A percentile compares a stretch with the other conserved stretches of the same genome.
Conservation (phyloP, 2,329 filamentous ascomycete species). For the Alternaria incomplexa region DNA sequence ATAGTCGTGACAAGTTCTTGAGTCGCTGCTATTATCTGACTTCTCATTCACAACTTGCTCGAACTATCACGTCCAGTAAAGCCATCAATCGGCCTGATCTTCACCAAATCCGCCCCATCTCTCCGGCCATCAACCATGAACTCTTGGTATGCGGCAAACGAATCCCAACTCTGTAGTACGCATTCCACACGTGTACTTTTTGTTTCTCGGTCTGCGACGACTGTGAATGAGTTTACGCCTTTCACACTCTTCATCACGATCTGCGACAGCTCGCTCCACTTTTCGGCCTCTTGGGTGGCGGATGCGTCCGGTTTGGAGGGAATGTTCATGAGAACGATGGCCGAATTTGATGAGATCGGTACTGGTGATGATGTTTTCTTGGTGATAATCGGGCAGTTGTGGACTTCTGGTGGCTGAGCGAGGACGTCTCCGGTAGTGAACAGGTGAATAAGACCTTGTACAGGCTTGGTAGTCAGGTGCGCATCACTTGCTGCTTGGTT, state of each 20-base stretch:
- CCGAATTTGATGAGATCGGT: conserved; percentile 7
- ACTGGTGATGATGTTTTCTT: conserved; percentile 6
- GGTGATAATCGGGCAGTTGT: conserved; percentile 11
- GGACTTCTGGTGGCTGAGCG: conserved; percentile 26
- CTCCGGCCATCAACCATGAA: conserved; percentile 6
- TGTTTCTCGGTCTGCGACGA: conserved; percentile 18
- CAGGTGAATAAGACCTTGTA: conserved; percentile 30
- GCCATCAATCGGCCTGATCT: conserved; percentile 23
- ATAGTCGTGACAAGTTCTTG: neutral
- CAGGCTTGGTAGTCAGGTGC: conserved; percentile 26
- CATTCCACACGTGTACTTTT: conserved; percentile 17
- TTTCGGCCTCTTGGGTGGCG: conserved; percentile 1
- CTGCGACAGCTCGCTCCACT: conserved; percentile 11
- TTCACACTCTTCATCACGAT: conserved; percentile 9
- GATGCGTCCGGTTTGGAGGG: conserved; percentile 10
- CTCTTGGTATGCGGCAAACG: conserved; percentile 16
- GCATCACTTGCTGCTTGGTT: conserved; percentile 27
- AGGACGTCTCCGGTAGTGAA: conserved; percentile 29
- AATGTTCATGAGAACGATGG: conserved; percentile 24
- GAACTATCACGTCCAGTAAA: conserved; percentile 20
- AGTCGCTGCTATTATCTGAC: neutral
- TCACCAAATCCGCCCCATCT: conserved; percentile 13
- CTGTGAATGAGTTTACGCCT: conserved; percentile 9
- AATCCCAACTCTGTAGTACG: conserved; percentile 4
- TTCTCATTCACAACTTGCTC: conserved; percentile 11